These are phyloP conservation scores for Usnea hakonensis DNA, from an alignment of 495 filamentous ascomycete species.

Conservation along the genomic window DNA sequence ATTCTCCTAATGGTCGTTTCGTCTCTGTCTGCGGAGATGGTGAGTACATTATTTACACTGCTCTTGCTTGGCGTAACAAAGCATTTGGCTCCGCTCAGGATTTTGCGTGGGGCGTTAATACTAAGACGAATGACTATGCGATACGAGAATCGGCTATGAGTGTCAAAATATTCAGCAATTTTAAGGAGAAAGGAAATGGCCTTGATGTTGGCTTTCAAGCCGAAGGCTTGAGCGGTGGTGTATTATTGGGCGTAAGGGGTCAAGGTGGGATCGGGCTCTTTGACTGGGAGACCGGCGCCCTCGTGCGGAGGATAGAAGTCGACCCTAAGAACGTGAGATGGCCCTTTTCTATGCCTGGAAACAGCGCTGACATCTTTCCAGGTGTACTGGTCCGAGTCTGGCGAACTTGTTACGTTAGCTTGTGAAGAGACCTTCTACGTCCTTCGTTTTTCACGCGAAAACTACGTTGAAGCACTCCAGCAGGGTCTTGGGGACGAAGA, in stretches of 20 bases:
- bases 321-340: conserved; percentile 66
- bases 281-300: conserved; percentile 84
- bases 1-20: conserved; percentile 96
- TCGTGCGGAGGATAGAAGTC: conserved; percentile 92
- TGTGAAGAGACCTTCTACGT: conserved; percentile 97
- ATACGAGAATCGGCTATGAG: conserved; percentile 89
- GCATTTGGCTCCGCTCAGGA: conserved; percentile 91
- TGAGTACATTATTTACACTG: conserved; percentile 98
- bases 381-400: conserved; percentile 96
- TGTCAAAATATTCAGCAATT: conserved; percentile 95
- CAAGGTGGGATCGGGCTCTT: conserved; percentile 92
- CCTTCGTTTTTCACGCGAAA: conserved; percentile 79
- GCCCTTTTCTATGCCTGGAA: conserved; percentile 7
- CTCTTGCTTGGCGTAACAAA: conserved; percentile 95
- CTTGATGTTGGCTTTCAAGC: conserved; percentile 94
- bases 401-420: conserved; percentile 84
- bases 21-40: conserved; percentile 96
- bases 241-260: conserved; percentile 90
- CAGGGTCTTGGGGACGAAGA: conserved; percentile 82
- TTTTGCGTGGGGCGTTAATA: conserved; percentile 95
- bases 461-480: conserved; percentile 73
- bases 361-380: conserved; percentile 24
- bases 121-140: conserved; percentile 96
- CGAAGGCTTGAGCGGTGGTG: conserved; percentile 81
- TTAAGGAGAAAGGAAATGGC: conserved; percentile 83